Base-by-base conservation (phyloP, 2,329 filamentous ascomycete species). In the Seiridium cupressi region DNA sequence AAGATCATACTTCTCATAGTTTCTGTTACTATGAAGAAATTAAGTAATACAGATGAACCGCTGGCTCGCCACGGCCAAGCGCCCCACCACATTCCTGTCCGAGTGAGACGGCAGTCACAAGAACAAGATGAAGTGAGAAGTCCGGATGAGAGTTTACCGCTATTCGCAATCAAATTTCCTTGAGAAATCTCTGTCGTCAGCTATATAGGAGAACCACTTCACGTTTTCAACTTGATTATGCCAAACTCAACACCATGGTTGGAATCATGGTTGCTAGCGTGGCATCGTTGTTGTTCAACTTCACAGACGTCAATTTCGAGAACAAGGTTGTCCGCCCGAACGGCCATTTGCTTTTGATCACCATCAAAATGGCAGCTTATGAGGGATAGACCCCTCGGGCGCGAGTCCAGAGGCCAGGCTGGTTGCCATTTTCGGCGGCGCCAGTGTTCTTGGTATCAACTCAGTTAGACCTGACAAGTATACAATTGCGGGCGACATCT, bases 401-500 rank as follows among this genome's bases (percentile, higher is more conserved):
- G 32, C 51, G 26, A 38, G 36, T n/a, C 51, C 51, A 18, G 51
- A 34, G 32, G 51, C 32, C 9, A 7, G 18, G 8, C 34, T 54
- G 2, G 26, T 38, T 26, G 51, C 51, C 51, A 42, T 32, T 0
- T 42, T 54, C 10, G 34, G 34, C 36, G 51, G 51, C 36, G 32
- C 32, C 1, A 54, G 26, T 5, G 51, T 42, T 9, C 34, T 54
- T 5, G 51, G 51, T 3, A 54, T 54, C 10, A 42, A 18, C 32
- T 54, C 51, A 9, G 38, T 54, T 32, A 32, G 51, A 9, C 11
- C 32, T 7, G 51, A 54, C 51, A 54, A 38, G 51, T 54, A 54
- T 54, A 32, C 51, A 5, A 42, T 54, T n/a, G 51, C 51, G 13
- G 51, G 61, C 11, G 61, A 59, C 18, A 26, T 26, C 32, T 61